phyloP scores from a whole-genome alignment of 495 filamentous ascomycete genomes.

The Lasiosphaeris hirsuta region DNA sequence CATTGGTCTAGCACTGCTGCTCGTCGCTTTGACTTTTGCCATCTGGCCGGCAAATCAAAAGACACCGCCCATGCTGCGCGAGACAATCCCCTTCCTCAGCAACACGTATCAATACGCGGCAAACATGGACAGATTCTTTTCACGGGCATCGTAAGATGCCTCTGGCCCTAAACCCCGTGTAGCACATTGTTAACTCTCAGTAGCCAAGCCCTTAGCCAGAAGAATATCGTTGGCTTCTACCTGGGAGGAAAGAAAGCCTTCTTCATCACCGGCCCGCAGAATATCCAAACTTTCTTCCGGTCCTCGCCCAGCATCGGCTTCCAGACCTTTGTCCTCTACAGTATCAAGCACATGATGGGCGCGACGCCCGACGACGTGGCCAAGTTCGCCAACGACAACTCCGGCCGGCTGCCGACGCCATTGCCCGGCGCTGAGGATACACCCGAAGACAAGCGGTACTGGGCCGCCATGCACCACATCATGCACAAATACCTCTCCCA shows the following conservation, averaged over 20 bases:
- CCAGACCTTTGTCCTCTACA: background rate
- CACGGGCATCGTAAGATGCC: background rate
- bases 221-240: too few relatives aligned
- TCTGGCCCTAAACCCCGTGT: background rate
- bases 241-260: too few relatives aligned
- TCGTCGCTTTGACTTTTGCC: too few relatives aligned
- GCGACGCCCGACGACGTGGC: conserved; percentile 1
- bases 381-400: conserved; percentile 13
- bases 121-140: too few relatives aligned
- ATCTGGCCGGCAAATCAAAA: background rate
- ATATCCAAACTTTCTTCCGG: background rate
- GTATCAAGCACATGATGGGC: background rate
- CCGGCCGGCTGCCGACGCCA: background rate
- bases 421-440: conserved; percentile 2
- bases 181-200: too few relatives aligned
- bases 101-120: too few relatives aligned
- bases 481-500: conserved; percentile 2
- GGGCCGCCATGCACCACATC: background rate
- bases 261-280: background rate
- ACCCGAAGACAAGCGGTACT: conserved; percentile 3
- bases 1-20: too few relatives aligned
- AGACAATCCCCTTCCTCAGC: too few relatives aligned
- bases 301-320: background rate
- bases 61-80: too few relatives aligned
- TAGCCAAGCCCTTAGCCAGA: too few relatives aligned